Conservation (phyloP, 2,329 filamentous ascomycete genomes). For the Aspergillus puulaauensis region DNA sequence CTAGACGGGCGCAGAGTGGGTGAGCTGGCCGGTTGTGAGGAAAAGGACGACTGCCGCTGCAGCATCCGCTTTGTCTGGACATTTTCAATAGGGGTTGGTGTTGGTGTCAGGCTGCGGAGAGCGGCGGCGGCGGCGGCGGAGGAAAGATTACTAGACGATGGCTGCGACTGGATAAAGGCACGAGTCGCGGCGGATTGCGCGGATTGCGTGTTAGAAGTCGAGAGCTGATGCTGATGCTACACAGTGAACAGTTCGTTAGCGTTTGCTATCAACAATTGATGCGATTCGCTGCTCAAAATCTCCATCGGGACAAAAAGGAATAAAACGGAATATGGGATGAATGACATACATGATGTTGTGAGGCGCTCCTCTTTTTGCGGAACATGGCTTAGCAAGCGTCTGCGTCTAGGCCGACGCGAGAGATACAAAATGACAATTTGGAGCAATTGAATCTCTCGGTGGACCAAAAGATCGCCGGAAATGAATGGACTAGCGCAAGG, state of each 20-base stretch:
- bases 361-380: conserved; percentile 41
- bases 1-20: conserved; percentile 41
- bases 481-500: conserved; percentile 1
- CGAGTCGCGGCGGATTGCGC: conserved; percentile 78
- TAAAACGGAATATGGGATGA: background rate
- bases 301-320: background rate
- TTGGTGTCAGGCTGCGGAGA: conserved; percentile 72
- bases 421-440: background rate
- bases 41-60: conserved; percentile 69
- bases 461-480: conserved; percentile 3
- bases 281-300: too few species aligned
- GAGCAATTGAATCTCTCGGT: conserved; percentile 1
- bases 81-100: conserved; percentile 76
- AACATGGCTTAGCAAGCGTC: conserved; percentile 34
- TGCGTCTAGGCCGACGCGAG: conserved; percentile 13
- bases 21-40: conserved; percentile 60
- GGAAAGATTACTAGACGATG: conserved; percentile 68
- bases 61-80: conserved; percentile 84
- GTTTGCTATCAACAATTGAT: background rate
- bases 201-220: conserved; percentile 64
- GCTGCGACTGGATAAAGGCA: conserved; percentile 70
- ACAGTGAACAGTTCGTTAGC: conserved; percentile 11
- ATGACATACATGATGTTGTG: conserved; percentile 38
- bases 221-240: conserved; percentile 51
- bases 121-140: conserved; percentile 85